Percentiles rank a stretch among this genome's conserved stretches.
Evolutionary conservation across 805 yeast species (phyloP).

Genomic region (Debaryomyces castellii): DNA sequence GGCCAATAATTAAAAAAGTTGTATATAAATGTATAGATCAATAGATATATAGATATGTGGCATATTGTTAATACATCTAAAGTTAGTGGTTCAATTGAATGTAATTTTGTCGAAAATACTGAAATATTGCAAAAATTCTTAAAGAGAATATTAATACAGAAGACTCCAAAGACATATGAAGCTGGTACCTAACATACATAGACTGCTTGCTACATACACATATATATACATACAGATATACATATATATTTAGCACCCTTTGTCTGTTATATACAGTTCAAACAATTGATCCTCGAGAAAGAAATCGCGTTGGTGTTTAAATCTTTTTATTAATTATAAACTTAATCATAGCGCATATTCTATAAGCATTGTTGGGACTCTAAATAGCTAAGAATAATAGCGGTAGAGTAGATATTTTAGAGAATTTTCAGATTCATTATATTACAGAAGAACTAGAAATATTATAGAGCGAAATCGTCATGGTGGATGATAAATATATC

Average conservation of each 20-base stretch:
- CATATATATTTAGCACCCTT: too few species aligned
- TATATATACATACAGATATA: too few species aligned
- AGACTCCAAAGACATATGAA: too few species aligned
- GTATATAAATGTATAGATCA: neutral
- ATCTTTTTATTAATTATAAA: neutral
- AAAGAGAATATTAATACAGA: too few species aligned
- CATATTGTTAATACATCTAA: too few species aligned
- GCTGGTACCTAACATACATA: too few species aligned
- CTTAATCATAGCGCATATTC: neutral
- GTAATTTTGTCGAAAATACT: too few species aligned
- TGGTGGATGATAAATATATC: slow-evolving; percentile 80
- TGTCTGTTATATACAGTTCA: neutral
- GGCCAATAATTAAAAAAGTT: slow-evolving; percentile 1
- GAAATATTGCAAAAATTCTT: too few species aligned
- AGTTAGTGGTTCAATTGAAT: too few species aligned
- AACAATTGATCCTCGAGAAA: neutral
- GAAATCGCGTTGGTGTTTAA: neutral
- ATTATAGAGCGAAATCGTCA: slow-evolving; percentile 5
- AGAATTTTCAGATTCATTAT: neutral
- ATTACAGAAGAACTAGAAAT: neutral
- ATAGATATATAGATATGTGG: neutral
- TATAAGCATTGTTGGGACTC: neutral
- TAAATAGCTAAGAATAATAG: neutral
- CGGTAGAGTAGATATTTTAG: neutral
- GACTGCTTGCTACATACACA: too few species aligned